Conservation (phyloP, 2,329 filamentous ascomycete genomes). For the Septoria linicola region DNA sequence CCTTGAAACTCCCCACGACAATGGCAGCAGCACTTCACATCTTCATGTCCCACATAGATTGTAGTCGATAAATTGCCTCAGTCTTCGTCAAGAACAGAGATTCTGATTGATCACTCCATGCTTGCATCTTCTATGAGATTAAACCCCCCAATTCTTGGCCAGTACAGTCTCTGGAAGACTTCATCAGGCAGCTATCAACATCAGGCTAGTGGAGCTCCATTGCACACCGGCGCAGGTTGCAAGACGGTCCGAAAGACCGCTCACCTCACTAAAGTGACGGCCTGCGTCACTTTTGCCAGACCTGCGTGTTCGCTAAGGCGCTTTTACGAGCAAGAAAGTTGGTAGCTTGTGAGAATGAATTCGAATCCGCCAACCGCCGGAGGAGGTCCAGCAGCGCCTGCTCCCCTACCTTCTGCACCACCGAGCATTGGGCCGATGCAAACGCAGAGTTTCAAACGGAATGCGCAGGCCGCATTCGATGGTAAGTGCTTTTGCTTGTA, state of each 20-base stretch:
- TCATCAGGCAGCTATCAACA: too few relatives aligned
- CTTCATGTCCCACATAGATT: too few relatives aligned
- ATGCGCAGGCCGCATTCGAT: constrained; percentile 44
- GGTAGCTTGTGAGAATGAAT: too few relatives aligned
- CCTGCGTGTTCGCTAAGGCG: not conserved
- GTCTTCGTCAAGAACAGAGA: too few relatives aligned
- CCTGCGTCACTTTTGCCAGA: not conserved
- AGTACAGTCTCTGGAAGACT: too few relatives aligned
- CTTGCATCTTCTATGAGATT: too few relatives aligned
- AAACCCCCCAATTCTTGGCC: too few relatives aligned
- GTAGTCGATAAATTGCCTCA: too few relatives aligned
- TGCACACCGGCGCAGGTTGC: constrained; percentile 2
- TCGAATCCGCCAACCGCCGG: constrained; percentile 41
- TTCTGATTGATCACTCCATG: too few relatives aligned
- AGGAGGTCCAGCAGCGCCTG: constrained; percentile 21
- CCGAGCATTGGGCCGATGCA: constrained; percentile 19
- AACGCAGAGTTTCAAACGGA: constrained; percentile 35
- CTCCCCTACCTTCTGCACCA: constrained; percentile 19
- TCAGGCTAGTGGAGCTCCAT: too few relatives aligned
- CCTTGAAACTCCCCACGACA: too few relatives aligned
- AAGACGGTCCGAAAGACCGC: constrained; percentile 1
- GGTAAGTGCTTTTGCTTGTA: constrained; percentile 28
- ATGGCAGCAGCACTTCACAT: too few relatives aligned
- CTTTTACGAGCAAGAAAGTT: not conserved
- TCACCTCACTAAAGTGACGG: not conserved